phyloP scores from a whole-genome alignment of 2,329 filamentous ascomycete genomes.

The Colletotrichum cereale region DNA sequence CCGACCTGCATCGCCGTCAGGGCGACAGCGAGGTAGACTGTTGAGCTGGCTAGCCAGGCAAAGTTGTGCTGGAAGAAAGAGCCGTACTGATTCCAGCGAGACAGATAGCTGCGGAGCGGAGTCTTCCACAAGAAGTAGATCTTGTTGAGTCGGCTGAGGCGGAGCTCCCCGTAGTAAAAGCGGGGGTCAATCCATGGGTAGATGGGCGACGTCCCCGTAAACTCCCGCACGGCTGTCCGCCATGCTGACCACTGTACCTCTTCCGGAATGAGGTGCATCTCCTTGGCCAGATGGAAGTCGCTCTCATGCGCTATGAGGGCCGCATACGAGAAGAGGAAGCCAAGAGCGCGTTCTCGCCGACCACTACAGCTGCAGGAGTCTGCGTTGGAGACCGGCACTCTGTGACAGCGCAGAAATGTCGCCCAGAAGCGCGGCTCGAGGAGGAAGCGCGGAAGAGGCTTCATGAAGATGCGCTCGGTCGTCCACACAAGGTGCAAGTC shows the following conservation, averaged over 20 bases:
- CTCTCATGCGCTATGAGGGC: constrained; percentile 52
- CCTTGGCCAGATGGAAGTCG: constrained; percentile 55
- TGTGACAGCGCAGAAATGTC: constrained; percentile 3
- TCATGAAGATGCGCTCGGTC: constrained; percentile 48
- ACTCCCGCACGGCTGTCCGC: constrained; percentile 49
- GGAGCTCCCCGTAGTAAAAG: constrained; percentile 58
- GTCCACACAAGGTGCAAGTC: constrained; percentile 50
- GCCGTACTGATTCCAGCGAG: constrained; percentile 51
- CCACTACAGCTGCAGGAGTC: constrained; percentile 2
- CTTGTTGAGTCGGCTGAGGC: constrained; percentile 55
- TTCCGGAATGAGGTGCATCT: constrained; percentile 51
- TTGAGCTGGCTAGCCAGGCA: constrained; percentile 52
- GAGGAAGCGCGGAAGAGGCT: constrained; percentile 52
- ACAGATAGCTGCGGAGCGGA: constrained; percentile 44
- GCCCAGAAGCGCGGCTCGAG: constrained; percentile 49
- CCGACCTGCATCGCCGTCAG: constrained; percentile 64
- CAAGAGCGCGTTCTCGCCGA: constrained; percentile 47
- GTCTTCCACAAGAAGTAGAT: constrained; percentile 50
- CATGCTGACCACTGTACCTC: constrained; percentile 54
- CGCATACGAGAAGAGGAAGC: constrained; percentile 55
- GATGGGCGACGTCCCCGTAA: constrained; percentile 48
- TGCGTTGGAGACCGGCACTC: background rate
- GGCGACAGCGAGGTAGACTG: constrained; percentile 58
- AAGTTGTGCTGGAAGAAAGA: constrained; percentile 59
- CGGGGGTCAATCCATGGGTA: constrained; percentile 50